Percentiles rank a stretch among this genome's conserved stretches.
Evolutionary conservation across 2,329 filamentous ascomycete genomes (phyloP).

Genomic region (Davidsoniella eucalypti): DNA sequence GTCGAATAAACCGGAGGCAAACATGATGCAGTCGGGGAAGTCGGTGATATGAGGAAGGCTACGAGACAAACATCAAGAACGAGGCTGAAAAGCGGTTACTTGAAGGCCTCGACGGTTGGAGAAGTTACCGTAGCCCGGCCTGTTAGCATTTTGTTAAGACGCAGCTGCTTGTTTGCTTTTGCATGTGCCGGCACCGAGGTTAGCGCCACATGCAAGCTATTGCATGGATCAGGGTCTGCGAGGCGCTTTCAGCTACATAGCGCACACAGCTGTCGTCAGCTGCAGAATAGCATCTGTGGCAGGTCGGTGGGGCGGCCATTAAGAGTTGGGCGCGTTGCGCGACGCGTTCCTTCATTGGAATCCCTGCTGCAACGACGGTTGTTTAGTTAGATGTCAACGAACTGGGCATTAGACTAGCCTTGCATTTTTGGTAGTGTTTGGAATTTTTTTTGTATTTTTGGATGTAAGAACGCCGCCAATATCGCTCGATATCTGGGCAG

Average conservation of each 20-base stretch:
- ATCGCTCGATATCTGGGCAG: too few species aligned
- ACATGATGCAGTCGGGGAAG: constrained; percentile 4
- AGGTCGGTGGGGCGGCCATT: background rate
- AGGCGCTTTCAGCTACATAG: too few species aligned
- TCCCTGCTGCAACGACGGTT: too few species aligned
- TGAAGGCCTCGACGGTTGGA: background rate
- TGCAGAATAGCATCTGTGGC: background rate
- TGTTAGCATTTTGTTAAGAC: background rate
- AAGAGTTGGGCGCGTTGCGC: background rate
- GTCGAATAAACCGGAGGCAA: constrained; percentile 10
- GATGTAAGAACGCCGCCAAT: too few species aligned
- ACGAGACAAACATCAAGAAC: background rate
- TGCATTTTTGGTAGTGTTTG: background rate
- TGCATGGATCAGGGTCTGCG: too few species aligned
- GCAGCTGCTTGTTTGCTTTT: background rate
- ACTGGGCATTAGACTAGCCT: background rate
- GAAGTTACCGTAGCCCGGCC: background rate
- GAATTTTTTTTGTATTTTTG: too few species aligned
- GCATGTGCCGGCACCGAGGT: constrained; percentile 12
- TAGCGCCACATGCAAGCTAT: constrained; percentile 5
- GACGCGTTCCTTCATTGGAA: background rate
- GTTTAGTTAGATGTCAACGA: background rate
- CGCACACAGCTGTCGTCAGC: background rate
- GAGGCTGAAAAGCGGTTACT: background rate
- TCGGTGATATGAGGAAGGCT: background rate